phyloP scores from a whole-genome alignment of 805 yeast species.

The Suhomyces sp. region DNA sequence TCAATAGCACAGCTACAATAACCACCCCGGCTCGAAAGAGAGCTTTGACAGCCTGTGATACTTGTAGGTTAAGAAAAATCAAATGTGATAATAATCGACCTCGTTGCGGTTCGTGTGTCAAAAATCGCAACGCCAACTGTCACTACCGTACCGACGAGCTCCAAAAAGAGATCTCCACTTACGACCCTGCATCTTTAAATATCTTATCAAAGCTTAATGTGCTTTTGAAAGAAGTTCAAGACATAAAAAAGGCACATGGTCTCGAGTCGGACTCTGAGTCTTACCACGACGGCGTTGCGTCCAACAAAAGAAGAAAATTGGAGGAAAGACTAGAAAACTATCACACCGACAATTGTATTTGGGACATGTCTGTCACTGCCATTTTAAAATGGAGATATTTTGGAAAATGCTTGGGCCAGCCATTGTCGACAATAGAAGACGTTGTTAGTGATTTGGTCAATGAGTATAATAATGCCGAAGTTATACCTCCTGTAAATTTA shows the following conservation, averaged over 20 bases:
- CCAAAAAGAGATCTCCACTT: slow-evolving; percentile 19
- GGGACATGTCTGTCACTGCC: slow-evolving; percentile 37
- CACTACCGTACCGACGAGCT: slow-evolving; percentile 30
- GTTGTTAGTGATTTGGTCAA: slow-evolving; percentile 13
- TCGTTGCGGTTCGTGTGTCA: slow-evolving; percentile 33
- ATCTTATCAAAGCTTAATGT: slow-evolving; percentile 30
- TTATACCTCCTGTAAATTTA: background rate
- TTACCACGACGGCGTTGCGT: too few species aligned
- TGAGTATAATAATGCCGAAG: slow-evolving; percentile 10
- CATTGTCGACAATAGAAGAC: slow-evolving; percentile 10
- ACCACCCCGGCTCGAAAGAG: slow-evolving; percentile 20
- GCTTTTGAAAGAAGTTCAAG: slow-evolving; percentile 25
- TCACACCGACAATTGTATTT: slow-evolving; percentile 17
- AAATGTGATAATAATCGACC: slow-evolving; percentile 39
- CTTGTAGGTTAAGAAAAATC: slow-evolving; percentile 35
- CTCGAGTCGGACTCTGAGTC: slow-evolving; percentile 1
- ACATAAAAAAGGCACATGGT: slow-evolving; percentile 12
- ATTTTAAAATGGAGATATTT: slow-evolving; percentile 31
- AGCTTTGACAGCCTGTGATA: slow-evolving; percentile 40
- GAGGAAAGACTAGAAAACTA: background rate
- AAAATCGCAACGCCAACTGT: slow-evolving; percentile 26
- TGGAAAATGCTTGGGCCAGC: slow-evolving; percentile 11
- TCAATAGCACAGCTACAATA: too few species aligned
- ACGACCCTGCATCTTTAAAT: slow-evolving; percentile 26
- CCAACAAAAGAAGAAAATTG: slow-evolving; percentile 1